Percentiles rank a stretch among this genome's conserved stretches.
phyloP scores from a whole-genome alignment of 345 rosid genomes.

The Citrus trifoliata region DNA sequence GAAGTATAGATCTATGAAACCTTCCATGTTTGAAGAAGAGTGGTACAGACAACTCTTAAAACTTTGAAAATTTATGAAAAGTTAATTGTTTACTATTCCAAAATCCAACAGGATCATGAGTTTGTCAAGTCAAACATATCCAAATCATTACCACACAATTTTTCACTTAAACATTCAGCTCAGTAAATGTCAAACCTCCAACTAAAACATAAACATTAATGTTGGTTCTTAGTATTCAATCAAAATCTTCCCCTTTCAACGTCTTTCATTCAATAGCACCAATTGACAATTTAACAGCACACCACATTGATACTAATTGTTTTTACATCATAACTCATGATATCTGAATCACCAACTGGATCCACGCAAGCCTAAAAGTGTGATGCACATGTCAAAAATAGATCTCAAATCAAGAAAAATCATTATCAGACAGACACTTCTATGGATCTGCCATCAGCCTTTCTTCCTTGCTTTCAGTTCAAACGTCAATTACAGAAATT shows the following conservation, averaged over 20 bases:
- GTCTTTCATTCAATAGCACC: neutral
- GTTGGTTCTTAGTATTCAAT: neutral
- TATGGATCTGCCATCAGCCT: neutral
- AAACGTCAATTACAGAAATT: neutral
- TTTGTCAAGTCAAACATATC: neutral
- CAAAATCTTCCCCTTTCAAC: neutral
- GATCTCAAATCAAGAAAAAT: neutral
- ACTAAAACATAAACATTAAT: neutral
- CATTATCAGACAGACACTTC: neutral
- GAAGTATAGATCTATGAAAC: neutral
- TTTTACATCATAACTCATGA: neutral
- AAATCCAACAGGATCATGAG: neutral
- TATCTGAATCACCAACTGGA: neutral
- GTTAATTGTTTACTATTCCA: neutral
- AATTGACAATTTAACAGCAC: neutral
- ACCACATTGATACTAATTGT: neutral
- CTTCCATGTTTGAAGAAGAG: neutral
- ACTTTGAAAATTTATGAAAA: neutral
- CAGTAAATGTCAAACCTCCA: neutral
- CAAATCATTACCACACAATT: neutral
- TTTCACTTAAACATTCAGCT: neutral
- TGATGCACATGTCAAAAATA: neutral
- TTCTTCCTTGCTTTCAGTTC: neutral
- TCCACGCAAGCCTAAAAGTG: neutral
- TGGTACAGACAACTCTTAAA: neutral